phyloP scores from a whole-genome alignment of 2,329 filamentous ascomycete genomes.

The Alternaria infectoria region DNA sequence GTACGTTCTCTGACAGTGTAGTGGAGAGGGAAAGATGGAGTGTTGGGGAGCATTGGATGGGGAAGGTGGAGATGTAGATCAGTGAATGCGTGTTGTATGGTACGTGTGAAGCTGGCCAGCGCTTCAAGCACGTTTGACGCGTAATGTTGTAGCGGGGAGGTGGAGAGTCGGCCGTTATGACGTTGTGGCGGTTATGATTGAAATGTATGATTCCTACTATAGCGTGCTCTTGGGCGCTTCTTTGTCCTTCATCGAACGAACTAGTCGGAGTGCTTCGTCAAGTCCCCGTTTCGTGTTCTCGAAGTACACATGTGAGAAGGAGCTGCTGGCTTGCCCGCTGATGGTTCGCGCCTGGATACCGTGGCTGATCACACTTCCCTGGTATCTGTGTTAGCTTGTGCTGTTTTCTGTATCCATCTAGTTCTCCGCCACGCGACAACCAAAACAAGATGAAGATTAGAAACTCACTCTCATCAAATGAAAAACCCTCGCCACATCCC shows the following conservation, averaged over 20 bases:
- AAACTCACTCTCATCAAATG: constrained; percentile 43
- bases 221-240: constrained; percentile 31
- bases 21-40: neutral
- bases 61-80: neutral
- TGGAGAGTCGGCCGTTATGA: neutral
- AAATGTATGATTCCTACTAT: constrained; percentile 6
- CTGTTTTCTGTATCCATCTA: neutral
- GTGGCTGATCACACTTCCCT: constrained; percentile 45
- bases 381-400: neutral
- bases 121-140: neutral
- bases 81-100: neutral
- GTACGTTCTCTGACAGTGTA: neutral
- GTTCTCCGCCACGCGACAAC: neutral
- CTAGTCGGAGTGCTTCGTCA: constrained; percentile 36
- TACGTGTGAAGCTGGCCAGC: neutral
- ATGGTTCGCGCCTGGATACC: constrained; percentile 46
- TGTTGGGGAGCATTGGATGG: neutral
- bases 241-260: constrained; percentile 35
- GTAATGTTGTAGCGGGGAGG: neutral
- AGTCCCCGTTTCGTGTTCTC: constrained; percentile 41
- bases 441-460: neutral
- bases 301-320: constrained; percentile 46
- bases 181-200: neutral
- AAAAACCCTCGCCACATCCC: constrained; percentile 45
- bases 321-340: constrained; percentile 45